These are phyloP conservation scores for Cladosporium sp. DNA, from an alignment of 2,329 filamentous ascomycete species.

Conservation along the genomic window DNA sequence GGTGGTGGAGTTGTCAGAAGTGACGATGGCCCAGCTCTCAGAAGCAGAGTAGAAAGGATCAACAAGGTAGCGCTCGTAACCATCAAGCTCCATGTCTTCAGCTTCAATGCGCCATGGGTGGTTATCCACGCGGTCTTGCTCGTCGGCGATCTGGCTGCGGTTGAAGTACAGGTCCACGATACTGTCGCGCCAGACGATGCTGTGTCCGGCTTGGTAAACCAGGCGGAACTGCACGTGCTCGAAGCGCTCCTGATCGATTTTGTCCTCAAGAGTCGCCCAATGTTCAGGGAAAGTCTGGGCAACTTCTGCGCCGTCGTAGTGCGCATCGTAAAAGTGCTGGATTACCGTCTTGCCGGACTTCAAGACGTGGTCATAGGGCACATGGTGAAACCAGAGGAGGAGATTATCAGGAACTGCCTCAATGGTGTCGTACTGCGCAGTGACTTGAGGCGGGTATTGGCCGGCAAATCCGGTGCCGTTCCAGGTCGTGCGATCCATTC, in stretches of 20 bases:
- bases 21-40: slow-evolving; percentile 52
- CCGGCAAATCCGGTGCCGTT: slow-evolving; percentile 64
- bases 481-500: slow-evolving; percentile 65
- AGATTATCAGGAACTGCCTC: slow-evolving; percentile 63
- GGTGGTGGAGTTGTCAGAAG: slow-evolving; percentile 46
- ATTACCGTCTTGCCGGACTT: slow-evolving; percentile 63
- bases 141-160: slow-evolving; percentile 57
- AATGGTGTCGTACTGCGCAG: slow-evolving; percentile 53
- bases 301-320: slow-evolving; percentile 55
- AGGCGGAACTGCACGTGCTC: slow-evolving; percentile 56
- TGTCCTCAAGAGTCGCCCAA: slow-evolving; percentile 53
- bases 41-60: slow-evolving; percentile 58
- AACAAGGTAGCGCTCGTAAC: slow-evolving; percentile 53
- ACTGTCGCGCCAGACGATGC: slow-evolving; percentile 65
- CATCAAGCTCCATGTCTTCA: slow-evolving; percentile 57
- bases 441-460: slow-evolving; percentile 61
- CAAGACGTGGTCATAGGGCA: slow-evolving; percentile 60
- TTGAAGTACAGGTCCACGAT: slow-evolving; percentile 62
- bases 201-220: slow-evolving; percentile 63
- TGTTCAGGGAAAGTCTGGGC: slow-evolving; percentile 53
- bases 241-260: slow-evolving; percentile 57
- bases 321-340: slow-evolving; percentile 61
- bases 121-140: slow-evolving; percentile 51
- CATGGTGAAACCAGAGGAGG: slow-evolving; percentile 70
- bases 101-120: slow-evolving; percentile 66